Conservation (phyloP, 2,329 filamentous ascomycete species). For the Didymella pinodella region DNA sequence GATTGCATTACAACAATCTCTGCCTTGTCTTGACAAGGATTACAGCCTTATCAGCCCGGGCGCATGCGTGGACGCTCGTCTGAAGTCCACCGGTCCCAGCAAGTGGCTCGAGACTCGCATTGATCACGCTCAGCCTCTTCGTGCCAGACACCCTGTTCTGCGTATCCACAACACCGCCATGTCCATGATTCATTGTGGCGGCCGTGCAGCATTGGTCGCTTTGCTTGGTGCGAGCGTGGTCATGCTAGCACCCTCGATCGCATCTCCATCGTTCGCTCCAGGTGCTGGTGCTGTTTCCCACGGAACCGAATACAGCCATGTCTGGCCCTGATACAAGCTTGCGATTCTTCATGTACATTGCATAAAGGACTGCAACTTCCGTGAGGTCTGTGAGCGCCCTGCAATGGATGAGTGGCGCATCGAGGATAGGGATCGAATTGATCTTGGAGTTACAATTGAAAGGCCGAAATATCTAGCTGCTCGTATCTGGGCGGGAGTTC, state of each 20-base stretch:
- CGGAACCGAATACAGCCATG: neutral
- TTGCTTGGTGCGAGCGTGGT: conserved; percentile 26
- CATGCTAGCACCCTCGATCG: too few species aligned
- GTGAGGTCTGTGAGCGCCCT: neutral
- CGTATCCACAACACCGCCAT: conserved; percentile 37
- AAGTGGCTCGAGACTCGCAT: conserved; percentile 31
- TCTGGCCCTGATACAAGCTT: conserved; percentile 23
- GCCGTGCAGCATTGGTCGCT: conserved; percentile 36
- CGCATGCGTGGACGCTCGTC: conserved; percentile 15
- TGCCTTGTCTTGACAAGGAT: neutral
- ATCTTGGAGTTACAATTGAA: neutral
- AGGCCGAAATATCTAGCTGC: neutral
- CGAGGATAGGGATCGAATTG: conserved; percentile 21
- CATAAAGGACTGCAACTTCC: conserved; percentile 1
- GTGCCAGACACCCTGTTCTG: conserved; percentile 37
- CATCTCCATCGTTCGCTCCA: too few species aligned
- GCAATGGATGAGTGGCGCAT: conserved; percentile 23
- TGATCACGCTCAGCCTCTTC: conserved; percentile 21
- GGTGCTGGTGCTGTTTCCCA: neutral
- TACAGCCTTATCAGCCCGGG: neutral
- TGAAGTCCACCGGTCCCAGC: conserved; percentile 23
- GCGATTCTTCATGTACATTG: conserved; percentile 25
- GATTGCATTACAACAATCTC: neutral
- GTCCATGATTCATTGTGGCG: conserved; percentile 32
- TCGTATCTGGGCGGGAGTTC: conserved; percentile 21